These are phyloP conservation scores for Thermothielavioides terrestris DNA, from an alignment of 495 filamentous ascomycete genomes.

Conservation along the genomic window DNA sequence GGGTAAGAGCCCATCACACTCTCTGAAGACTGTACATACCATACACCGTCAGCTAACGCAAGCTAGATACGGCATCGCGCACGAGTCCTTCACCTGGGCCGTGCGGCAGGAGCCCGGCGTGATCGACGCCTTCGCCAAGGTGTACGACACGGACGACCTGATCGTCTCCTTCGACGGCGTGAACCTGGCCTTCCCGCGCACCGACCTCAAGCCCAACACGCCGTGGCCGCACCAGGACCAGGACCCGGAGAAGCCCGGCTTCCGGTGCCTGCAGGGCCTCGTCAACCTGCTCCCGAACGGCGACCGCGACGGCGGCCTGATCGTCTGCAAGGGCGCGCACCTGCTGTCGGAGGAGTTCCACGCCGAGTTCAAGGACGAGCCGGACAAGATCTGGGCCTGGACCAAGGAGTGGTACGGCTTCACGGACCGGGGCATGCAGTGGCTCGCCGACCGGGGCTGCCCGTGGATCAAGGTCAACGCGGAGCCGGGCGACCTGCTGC, in stretches of 20 bases:
- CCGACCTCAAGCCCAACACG: constrained; percentile 29
- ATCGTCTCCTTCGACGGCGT: constrained; percentile 41
- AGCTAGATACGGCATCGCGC: constrained; percentile 21
- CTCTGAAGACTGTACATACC: no score
- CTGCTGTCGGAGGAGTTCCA: constrained; percentile 31
- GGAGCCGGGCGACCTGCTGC: constrained; percentile 36
- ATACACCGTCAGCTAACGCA: background rate
- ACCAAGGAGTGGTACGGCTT: constrained; percentile 33
- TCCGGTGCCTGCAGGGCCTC: constrained; percentile 42
- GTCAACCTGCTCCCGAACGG: constrained; percentile 38
- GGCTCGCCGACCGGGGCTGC: constrained; percentile 29
- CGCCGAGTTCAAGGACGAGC: constrained; percentile 27
- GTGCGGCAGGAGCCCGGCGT: constrained; percentile 37
- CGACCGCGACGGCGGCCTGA: constrained; percentile 37
- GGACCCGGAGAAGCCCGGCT: constrained; percentile 30
- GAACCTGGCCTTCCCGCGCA: constrained; percentile 36
- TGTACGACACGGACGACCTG: constrained; percentile 34
- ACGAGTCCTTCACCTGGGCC: constrained; percentile 39
- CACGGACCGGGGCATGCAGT: constrained; percentile 32
- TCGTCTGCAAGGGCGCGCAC: constrained; percentile 28
- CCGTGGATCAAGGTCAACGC: constrained; percentile 34
- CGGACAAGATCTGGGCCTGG: constrained; percentile 17
- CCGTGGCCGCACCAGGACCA: constrained; percentile 45
- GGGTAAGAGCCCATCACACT: background rate
- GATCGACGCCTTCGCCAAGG: constrained; percentile 32